Evolutionary conservation across 768 basidiomycete genomes (phyloP), one percentile per base, ranked within the genome.

Genomic region (Termitomyces sp.): DNA sequence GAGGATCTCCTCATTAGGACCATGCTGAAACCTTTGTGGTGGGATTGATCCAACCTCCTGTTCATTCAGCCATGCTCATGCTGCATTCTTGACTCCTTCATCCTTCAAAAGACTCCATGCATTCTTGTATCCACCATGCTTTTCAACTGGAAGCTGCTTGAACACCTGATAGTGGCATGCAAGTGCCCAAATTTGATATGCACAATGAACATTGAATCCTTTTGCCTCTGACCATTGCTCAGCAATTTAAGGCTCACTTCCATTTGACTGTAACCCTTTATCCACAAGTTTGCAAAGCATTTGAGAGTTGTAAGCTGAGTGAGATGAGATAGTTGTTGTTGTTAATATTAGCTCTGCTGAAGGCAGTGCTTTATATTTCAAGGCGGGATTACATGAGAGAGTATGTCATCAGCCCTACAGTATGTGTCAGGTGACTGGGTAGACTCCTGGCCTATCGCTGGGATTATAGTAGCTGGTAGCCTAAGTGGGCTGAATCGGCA

Each of bases 221-320:
- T 8, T 26, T 20, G 46, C 53, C 43, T 73, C 68, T 59, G 75
- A 73, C 74, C 71, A 79, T 55, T 76, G 75, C 2, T 33, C n/a
- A 33, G 74, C 72, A 67, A 77, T 73, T 45, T 72, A 16, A 56
- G 3, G 49, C 76, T 76, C 10, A 72, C 74, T 0, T 55, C 34
- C 10, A 74, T 74, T 0, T 59, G 50, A 0, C 55, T 30, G 8
- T 55, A 9, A 4, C 74, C 74, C 55, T 76, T 76, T 14, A 77
- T 48, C 3, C 61, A 53, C 0, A 76, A 55, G 1, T 71, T 77
- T 6, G 72, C 70, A 66, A 76, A 76, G 53, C 73, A 74, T 12
- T 53, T 49, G 9, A 76, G n/a, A 34, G 76, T 71, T 18, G 71
- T 24, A 32, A 73, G 57, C 52, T 76, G 68, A 46, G 74, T 76